Base-by-base conservation (phyloP, 352 stramenopile genomes). In the Phytophthora rubi region DNA sequence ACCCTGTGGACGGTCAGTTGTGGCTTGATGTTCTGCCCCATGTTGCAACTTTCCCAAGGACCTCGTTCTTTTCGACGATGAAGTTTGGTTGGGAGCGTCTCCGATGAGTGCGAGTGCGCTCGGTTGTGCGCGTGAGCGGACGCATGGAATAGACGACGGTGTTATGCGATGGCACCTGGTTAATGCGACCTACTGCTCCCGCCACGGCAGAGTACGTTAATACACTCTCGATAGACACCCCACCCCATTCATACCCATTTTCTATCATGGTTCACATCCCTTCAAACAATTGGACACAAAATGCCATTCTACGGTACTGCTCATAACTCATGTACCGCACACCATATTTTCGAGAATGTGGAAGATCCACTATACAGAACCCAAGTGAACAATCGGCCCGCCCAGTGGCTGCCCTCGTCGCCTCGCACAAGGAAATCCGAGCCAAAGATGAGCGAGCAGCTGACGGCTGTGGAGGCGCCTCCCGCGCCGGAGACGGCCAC, bases 111-210 rank as follows among this genome's bases (percentile, higher is more conserved):
- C 2, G 10, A 39, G 33, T 39, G 33, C 33, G 33, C 53, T 67
- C 42, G 42, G 68, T 30, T 68, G 52, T 69, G 73, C 8, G 33
- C n/a, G 54, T 53, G 53, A 45, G 60, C 56, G 77, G 76, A 86
- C 80, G 87, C 89, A 96, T 96, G 89, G 89, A 96, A 94, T 95
- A 96, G 75, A 96, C 89, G 89, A 96, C 85, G 89, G 87, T 93
- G 89, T 96, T 95, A 89, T 89, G 89, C 89, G 89, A 96, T 96
- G 89, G 87, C 89, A 93, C 87, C 86, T 82, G 89, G 89, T 96
- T 96, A 96, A 96, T 96, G 88, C 82, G 78, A 91, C 82, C 80
- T 70, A 71, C 70, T 72, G 62, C 78, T 84, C 65, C 71, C 57
- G 49, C 26, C 39, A 63, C 26, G 35, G 33, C 53, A 47, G 58